Evolutionary conservation across 768 basidiomycete genomes (phyloP), one percentile per base, ranked within the genome.

Genomic region (Lentinula raphanica): DNA sequence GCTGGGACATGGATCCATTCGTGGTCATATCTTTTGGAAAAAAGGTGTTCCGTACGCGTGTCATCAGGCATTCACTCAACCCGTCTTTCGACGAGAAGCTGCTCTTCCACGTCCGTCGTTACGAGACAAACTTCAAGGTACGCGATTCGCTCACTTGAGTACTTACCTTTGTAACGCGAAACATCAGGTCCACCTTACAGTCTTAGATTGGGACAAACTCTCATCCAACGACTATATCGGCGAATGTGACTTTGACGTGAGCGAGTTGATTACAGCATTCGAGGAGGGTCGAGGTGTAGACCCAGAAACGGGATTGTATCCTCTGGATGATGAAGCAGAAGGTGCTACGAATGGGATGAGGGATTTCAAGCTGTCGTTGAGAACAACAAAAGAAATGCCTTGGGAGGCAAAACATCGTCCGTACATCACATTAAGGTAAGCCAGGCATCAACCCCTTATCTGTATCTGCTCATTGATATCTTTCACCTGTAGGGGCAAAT

Each of bases 1-100:
- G 90, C 0, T 94, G 87, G 82, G 95, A 98, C 68, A 97, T 98
- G 94, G 94, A 98, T 65, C 94, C 95, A 0, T 98, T 98, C 66
- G 90, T 92, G 23, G 94, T 99, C 60, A 82, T 95, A 62, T 93
- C 92, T 3, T 99, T 99, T 62, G 92, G 95, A 29, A 95, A 94
- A 76, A 98, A 97, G 69, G 92, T 98, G 4, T 98, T 98, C 74
- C 81, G 95, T 2, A 98, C 95, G 0, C 86, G 90, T 31, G 85
- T 94, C 27, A 86, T 94, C 56, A 83, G 94, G 3, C 92, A 94
- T 70, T 86, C 83, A 0, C 74, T 73, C 58, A 93, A 91, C 68
- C 96, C 97, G 0, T 79, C 80, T 1, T 98, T 94, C 92, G 91
- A 98, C 60, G 94, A 98, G 74, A 95, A 96, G 69, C 75, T 98